Evolutionary conservation across 139 green algal species (phyloP), one percentile per base, ranked within the genome.

Genomic region (Spirogloea muscicola): DNA sequence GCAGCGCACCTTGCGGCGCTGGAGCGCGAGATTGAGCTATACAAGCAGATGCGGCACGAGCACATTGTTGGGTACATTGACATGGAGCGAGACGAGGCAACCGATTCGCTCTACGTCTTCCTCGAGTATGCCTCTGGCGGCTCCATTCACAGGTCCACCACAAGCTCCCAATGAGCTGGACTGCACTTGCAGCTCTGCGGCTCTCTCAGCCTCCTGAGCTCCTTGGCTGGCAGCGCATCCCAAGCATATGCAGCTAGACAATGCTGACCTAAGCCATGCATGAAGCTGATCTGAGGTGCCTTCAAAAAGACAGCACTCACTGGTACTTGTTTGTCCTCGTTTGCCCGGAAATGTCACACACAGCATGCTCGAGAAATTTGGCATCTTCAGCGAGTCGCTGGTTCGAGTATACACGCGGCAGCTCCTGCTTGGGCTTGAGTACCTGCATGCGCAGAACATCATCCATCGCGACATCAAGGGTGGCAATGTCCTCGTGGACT

Each of bases 1-100:
- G 27, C 37, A 18, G 49, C 62, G 40, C 44, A 66, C 27, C 52
- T 83, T 16, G 76, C 46, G 13, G 40, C 34, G 0, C 36, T 80
- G 25, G 42, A 78, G 72, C 74, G 87, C 67, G 88, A 92, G 72
- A 86, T 91, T 34, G 67, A 79, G n/a, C 51, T 91, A 60, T 90
- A 91, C 86, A 87, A 88, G 77, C 78, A 82, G 43, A 83, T 92
- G 33, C 62, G 67, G 13, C 84, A 92, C 82, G 44, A 68, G 21
- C 86, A 91, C 68, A 87, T 93, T 41, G 88, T 93, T 33, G 83
- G 81, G 33, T 93, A 89, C 86, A 88, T 91, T 2, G 86, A 86
- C 34, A 72, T 61, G 61, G 46, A 81, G 77, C 34, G 37, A 9
- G 77, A 80, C 36, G 49, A 80, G 21, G 41, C 49, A n/a, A 64